These are phyloP conservation scores for Euryodendron excelsum DNA, from an alignment of 148 eudicot species.

Conservation along the genomic window DNA sequence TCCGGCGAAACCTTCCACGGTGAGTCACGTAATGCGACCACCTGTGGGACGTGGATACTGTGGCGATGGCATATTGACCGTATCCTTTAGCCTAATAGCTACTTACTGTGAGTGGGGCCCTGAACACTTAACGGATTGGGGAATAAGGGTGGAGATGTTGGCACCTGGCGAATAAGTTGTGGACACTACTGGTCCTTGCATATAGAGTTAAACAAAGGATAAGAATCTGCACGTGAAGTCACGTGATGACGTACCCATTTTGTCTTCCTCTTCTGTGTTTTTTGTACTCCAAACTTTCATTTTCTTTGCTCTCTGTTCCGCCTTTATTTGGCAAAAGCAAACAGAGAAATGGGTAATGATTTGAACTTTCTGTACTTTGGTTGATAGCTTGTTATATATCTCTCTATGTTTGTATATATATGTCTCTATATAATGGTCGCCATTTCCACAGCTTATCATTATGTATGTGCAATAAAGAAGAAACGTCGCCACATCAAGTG, in stretches of 20 bases:
- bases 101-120: conserved; percentile 13
- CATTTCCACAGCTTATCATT: no score
- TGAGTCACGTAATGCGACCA: background rate
- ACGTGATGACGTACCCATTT: conserved; percentile 19
- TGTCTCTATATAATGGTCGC: no score
- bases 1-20: conserved; percentile 59
- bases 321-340: background rate
- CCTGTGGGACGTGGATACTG: background rate
- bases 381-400: no score
- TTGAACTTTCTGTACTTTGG: background rate
- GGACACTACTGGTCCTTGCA: background rate
- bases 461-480: no score
- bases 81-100: no score
- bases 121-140: background rate
- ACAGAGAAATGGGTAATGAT: background rate
- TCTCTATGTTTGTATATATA: no score
- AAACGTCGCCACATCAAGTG: no score
- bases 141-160: conserved; percentile 20
- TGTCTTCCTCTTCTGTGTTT: background rate
- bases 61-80: background rate
- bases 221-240: conserved; percentile 22
- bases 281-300: background rate
- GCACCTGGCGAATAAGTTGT: conserved; percentile 24
- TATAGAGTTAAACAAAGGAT: background rate
- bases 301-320: background rate